Conservation (phyloP, 1,139 yeast genomes). For the Yamadazyma songkhlaensis region DNA sequence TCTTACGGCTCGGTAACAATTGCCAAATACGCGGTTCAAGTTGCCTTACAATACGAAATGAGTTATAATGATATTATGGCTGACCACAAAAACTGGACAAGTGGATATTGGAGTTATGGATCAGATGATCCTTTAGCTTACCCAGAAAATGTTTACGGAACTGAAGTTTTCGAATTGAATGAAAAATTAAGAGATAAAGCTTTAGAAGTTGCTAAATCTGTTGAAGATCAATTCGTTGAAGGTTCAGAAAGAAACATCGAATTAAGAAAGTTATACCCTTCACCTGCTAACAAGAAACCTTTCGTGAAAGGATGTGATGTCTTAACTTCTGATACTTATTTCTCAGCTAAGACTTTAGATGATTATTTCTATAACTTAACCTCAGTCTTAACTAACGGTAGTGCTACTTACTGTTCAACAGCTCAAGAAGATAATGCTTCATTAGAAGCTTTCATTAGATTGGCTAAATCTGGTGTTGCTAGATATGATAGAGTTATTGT, state of each 20-base stretch:
- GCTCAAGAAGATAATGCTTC: constrained; percentile 73
- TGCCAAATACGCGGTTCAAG: constrained; percentile 62
- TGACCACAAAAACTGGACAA: constrained; percentile 54
- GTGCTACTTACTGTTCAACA: constrained; percentile 59
- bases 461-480: constrained; percentile 52
- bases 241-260: constrained; percentile 44
- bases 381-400: constrained; percentile 52
- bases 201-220: constrained; percentile 46
- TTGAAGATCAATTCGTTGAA: constrained; percentile 30
- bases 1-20: constrained; percentile 58
- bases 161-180: constrained; percentile 65
- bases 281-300: constrained; percentile 52
- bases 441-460: constrained; percentile 57
- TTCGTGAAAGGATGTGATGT: constrained; percentile 55
- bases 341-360: constrained; percentile 51
- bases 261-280: constrained; percentile 47
- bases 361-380: constrained; percentile 51
- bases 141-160: constrained; percentile 58
- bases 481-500: constrained; percentile 58
- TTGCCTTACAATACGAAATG: constrained; percentile 58
- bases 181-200: constrained; percentile 60
- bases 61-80: constrained; percentile 44
- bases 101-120: constrained; percentile 61
- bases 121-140: constrained; percentile 48
- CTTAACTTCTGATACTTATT: constrained; percentile 60